These are phyloP conservation scores for Ammopiptanthus mongolicus DNA, from an alignment of 306 rosid species.

Conservation along the genomic window DNA sequence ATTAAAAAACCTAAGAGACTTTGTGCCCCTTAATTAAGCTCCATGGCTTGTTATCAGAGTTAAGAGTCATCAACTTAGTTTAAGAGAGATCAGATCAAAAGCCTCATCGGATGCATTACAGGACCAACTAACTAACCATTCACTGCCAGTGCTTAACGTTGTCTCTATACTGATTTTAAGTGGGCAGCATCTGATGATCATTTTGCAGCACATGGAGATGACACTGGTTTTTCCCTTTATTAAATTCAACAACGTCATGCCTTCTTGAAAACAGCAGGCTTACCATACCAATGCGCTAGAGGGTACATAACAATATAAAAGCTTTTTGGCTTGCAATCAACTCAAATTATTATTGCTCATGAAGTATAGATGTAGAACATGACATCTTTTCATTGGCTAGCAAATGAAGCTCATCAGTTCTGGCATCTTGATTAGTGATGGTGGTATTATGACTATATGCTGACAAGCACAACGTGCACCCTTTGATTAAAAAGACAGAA, in stretches of 20 bases:
- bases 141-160: neutral
- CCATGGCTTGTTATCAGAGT: no score
- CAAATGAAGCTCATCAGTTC: neutral
- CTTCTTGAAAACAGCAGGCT: neutral
- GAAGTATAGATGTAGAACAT: neutral
- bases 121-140: constrained; percentile 4
- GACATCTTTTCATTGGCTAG: neutral
- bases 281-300: neutral
- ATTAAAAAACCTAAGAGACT: no score
- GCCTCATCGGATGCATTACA: neutral
- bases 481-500: neutral
- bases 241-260: neutral
- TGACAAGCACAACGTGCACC: constrained; percentile 24
- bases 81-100: no score
- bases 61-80: no score
- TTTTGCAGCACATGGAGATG: neutral
- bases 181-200: constrained; percentile 6
- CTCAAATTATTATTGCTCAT: neutral
- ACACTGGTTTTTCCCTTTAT: neutral
- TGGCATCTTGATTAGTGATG: neutral
- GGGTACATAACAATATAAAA: neutral
- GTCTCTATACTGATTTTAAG: constrained; percentile 1
- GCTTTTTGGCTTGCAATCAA: neutral
- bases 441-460: neutral
- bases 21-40: no score